Base-by-base conservation (phyloP, 139 green algal genomes). In the Edaphochlamys debaryana region DNA sequence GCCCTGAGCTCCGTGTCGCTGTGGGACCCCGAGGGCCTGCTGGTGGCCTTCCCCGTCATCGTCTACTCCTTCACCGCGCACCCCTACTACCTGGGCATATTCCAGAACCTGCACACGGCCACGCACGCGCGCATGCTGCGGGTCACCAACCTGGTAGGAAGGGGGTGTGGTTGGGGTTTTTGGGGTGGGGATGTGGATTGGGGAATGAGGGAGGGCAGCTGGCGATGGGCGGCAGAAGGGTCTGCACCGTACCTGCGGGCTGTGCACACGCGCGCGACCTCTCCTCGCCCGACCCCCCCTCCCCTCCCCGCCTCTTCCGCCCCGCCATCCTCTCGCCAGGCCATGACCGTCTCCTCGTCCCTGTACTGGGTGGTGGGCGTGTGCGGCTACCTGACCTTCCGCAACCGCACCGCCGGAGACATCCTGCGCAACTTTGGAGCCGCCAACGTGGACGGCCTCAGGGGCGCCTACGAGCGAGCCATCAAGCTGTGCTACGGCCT, bases 61-160 rank as follows among this genome's bases (percentile, higher is more conserved):
- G 90, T 90, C 5, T 98, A 96, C 80, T 84, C 84, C 85, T 97
- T 97, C 88, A 97, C 94, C 3, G 92, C 91, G 4, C 94, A 97
- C 79, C 92, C 92, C 50, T 94, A 95, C 69, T 92, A 95, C 70
- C 88, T 96, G 77, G 85, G 86, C 34, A 92, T 96, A 41, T 96
- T 92, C 80, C 50, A 80, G 25, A 82, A 86, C 64, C 42, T 90
- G 66, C 83, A 80, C 69, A 32, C 82, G 58, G 69, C 84, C 30
- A 92, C 88, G 68, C 54, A 92, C 25, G 74, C 86, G 67, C 69
- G 85, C 20, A 95, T 96, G 93, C 91, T 79, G 4, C 7, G 30
- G 0, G 90, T 94, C 0, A 93, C 90, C 9, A 85, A 91, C 67
- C 17, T 84, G 76, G 87, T 89, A 70, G 36, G 86, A 9, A 54